Evolutionary conservation across 73 alveolate species (phyloP), one percentile per base, ranked within the genome.

Genomic region (Halteria grandinella): DNA sequence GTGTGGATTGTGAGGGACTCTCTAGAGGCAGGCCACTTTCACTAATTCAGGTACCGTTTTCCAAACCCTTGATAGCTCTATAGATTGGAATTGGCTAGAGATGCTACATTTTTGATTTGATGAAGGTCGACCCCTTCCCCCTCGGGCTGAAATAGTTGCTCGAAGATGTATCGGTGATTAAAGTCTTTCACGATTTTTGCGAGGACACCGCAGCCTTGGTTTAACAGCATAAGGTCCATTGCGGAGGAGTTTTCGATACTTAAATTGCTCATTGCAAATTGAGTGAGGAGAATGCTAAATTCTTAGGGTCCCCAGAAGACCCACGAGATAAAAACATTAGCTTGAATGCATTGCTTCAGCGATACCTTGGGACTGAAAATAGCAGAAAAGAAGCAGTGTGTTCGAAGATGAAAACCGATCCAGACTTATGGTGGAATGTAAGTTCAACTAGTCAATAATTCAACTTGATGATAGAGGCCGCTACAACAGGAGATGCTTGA

Each of bases 171-270:
- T 4, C 32, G 45, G 50, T 70, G 29, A 48, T 70, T 12, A 70
- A 70, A 33, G 57, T 49, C 25, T 70, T 70, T 29, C 83, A 70
- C 39, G 83, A 70, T 32, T 70, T 70, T 70, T 70, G 83, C 48
- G 83, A 70, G 29, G 83, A 70, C 32, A 49, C 83, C 1, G 17
- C 57, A n/a, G 83, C 83, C 34, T 57, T 70, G 23, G 63, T 50
- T 25, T 3, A 50, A 1, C 40, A 49, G 57, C 50, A 20, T 31
- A 20, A 6, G 6, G 43, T 70, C 11, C 70, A 49, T 34, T 70
- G 83, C 50, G 69, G 50, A 23, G 29, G 47, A 49, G 71, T 70
- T 17, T 70, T 70, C 29, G 83, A 70, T 20, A 50, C 83, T 4
- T 36, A 70, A 21, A 49, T 70, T 11, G 83, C 83, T 28, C 83